A percentile compares a stretch with the other conserved stretches of the same genome.
Evolutionary conservation across 2,329 filamentous ascomycete species (phyloP).

Genomic region (Colletotrichum sp.): DNA sequence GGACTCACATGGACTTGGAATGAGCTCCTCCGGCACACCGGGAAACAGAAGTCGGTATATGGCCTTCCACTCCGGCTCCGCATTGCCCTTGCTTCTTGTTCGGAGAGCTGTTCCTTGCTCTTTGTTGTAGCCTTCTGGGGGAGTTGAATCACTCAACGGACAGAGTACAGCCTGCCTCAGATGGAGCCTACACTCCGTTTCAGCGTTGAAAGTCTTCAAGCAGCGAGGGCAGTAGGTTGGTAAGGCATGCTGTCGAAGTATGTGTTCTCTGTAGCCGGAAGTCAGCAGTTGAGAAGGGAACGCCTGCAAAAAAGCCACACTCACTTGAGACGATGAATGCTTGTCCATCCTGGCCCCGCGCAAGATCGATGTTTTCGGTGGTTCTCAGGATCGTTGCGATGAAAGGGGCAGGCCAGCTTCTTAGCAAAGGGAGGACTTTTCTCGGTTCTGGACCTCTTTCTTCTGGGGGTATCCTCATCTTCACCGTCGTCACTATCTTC

Average conservation of each 20-base stretch:
- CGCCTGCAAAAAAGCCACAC: too few relatives aligned
- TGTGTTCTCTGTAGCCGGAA: too few relatives aligned
- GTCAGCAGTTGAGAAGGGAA: too few relatives aligned
- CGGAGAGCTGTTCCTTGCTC: background rate
- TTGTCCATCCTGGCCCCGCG: background rate
- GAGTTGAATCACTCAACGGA: rapidly evolving
- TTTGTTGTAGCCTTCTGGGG: background rate
- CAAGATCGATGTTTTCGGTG: too few relatives aligned
- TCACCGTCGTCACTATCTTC: too few relatives aligned
- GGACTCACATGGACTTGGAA: background rate
- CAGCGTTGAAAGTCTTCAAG: rapidly evolving
- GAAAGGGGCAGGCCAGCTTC: too few relatives aligned
- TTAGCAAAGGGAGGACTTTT: too few relatives aligned
- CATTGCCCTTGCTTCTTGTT: rapidly evolving
- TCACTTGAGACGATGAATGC: background rate
- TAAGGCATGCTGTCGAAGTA: background rate
- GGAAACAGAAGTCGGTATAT: background rate
- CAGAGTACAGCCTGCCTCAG: rapidly evolving
- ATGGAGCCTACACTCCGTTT: rapidly evolving
- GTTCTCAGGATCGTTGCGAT: too few relatives aligned
- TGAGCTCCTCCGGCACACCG: rapidly evolving
- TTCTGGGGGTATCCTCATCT: too few relatives aligned
- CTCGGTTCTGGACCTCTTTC: too few relatives aligned
- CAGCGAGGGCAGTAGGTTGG: background rate
- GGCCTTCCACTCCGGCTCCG: rapidly evolving